Conservation (phyloP, 169 alveolate species). For the Haemoproteus tartakovskyi region DNA sequence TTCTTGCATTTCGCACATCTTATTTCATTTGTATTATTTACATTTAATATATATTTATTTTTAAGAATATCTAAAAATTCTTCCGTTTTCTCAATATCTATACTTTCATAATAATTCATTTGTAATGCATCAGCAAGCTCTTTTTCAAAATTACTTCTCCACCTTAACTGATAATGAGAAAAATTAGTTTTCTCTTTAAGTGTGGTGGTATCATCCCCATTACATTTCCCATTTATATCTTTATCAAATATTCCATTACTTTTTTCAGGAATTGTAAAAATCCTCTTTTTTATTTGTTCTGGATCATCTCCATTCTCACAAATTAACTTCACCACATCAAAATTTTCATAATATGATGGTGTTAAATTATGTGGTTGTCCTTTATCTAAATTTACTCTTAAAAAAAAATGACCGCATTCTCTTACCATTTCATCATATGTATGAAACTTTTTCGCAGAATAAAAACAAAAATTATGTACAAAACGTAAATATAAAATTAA, state of each 20-base stretch:
- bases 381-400: constrained; percentile 33
- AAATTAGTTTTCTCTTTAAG: too few relatives aligned
- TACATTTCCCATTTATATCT: too few relatives aligned
- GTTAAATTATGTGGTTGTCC: constrained; percentile 5
- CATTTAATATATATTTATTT: constrained; percentile 18
- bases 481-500: constrained; percentile 27
- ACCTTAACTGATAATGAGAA: constrained; percentile 34
- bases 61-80: constrained; percentile 29
- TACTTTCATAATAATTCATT: constrained; percentile 21
- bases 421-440: constrained; percentile 60
- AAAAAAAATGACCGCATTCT: constrained; percentile 55
- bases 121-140: constrained; percentile 42
- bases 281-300: too few relatives aligned
- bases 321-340: constrained; percentile 14
- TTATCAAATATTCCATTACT: too few relatives aligned
- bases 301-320: too few relatives aligned
- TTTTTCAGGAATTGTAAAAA: too few relatives aligned
- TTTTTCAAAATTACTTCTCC: constrained; percentile 34
- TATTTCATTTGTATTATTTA: constrained; percentile 11
- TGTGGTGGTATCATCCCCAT: too few relatives aligned
- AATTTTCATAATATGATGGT: constrained; percentile 55
- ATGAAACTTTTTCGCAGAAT: constrained; percentile 51
- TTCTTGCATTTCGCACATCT: constrained; percentile 58
- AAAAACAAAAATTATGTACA: constrained; percentile 60
- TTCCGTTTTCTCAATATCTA: constrained; percentile 50